Percentiles rank a stretch among this genome's conserved stretches.
phyloP scores from a whole-genome alignment of 2,329 filamentous ascomycete species.

The Alternaria tenuissima region DNA sequence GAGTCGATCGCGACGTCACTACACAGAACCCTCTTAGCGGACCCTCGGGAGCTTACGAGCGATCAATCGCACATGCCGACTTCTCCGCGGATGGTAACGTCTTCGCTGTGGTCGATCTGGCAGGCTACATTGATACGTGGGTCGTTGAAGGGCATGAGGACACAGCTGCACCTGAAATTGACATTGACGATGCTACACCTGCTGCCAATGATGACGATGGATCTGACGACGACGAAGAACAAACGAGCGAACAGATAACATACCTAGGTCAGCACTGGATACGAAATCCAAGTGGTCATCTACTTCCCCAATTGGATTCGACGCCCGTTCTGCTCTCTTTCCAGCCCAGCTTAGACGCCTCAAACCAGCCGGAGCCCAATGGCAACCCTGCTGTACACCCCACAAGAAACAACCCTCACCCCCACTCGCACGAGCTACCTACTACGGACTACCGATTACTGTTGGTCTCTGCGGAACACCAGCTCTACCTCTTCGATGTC shows the following conservation, averaged over 20 bases:
- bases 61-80: conserved; percentile 74
- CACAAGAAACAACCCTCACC: conserved; percentile 60
- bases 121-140: conserved; percentile 90
- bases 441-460: conserved; percentile 64
- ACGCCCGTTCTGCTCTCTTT: conserved; percentile 58
- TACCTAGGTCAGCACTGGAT: conserved; percentile 74
- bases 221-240: conserved; percentile 57
- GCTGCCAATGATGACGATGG: conserved; percentile 44
- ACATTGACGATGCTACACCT: conserved; percentile 45
- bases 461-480: conserved; percentile 69
- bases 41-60: conserved; percentile 77
- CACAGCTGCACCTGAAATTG: conserved; percentile 52
- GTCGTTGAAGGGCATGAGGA: conserved; percentile 69
- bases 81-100: conserved; percentile 85
- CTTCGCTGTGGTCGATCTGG: conserved; percentile 80
- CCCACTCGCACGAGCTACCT: conserved; percentile 65
- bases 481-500: conserved; percentile 81
- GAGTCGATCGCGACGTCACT: conserved; percentile 42
- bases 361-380: conserved; percentile 44
- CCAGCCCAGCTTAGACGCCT: conserved; percentile 47
- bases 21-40: conserved; percentile 61
- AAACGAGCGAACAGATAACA: conserved; percentile 55
- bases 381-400: conserved; percentile 60
- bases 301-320: conserved; percentile 57
- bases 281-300: conserved; percentile 71